These are phyloP conservation scores for Nymphaea thermarum DNA, from an alignment of 164 flowering plant species.

Conservation along the genomic window DNA sequence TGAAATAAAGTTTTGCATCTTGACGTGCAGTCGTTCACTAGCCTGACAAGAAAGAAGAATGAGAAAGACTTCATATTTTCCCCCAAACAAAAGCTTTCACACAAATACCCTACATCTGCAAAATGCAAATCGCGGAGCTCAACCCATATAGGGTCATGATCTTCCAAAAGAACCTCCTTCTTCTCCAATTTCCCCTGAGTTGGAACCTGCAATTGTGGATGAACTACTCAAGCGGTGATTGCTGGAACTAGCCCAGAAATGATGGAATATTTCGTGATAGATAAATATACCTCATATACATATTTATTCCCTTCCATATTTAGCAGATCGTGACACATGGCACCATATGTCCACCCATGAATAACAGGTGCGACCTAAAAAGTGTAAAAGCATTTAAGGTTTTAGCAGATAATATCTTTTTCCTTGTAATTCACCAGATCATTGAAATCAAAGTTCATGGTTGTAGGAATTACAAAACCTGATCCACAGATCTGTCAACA, in stretches of 20 bases:
- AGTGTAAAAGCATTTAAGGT: neutral
- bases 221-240: neutral
- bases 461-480: constrained; percentile 32
- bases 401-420: no score
- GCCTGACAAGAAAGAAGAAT: constrained; percentile 47
- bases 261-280: neutral
- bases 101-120: constrained; percentile 66
- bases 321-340: constrained; percentile 94
- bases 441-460: neutral
- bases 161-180: constrained; percentile 90
- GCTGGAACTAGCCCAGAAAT: neutral
- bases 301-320: constrained; percentile 93
- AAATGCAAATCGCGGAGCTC: constrained; percentile 94
- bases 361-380: constrained; percentile 91
- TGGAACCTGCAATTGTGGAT: neutral
- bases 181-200: constrained; percentile 50
- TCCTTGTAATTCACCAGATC: neutral
- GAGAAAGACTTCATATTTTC: neutral
- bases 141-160: constrained; percentile 94
- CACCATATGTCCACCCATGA: constrained; percentile 99
- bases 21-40: constrained; percentile 75
- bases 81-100: constrained; percentile 1
- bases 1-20: constrained; percentile 77
- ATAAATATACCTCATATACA: constrained; percentile 62
- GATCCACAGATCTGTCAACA: constrained; percentile 90